Base-by-base conservation (phyloP, 2,329 filamentous ascomycete species). In the Ambrosiella cleistominuta region DNA sequence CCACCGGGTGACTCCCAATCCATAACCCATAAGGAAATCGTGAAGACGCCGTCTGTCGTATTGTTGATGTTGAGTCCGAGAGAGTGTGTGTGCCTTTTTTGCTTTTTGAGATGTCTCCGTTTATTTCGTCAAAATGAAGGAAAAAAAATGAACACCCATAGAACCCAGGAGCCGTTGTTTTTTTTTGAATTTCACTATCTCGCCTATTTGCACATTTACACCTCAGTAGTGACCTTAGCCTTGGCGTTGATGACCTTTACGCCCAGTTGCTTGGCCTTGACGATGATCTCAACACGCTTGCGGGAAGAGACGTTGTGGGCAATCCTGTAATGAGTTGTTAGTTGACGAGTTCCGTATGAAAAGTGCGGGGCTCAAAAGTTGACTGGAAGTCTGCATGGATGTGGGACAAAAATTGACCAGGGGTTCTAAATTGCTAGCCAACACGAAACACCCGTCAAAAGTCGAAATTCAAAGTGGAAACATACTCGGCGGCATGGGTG, bases 201-300 rank as follows among this genome's bases (percentile, higher is more conserved):
- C 55, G 50, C 51, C 44, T 50, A 57, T 19, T 45, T 53, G 55
- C 58, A 63, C 54, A 56, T 70, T 81, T 82, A 86, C 70, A 84
- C 79, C 83, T 98, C 93, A 68, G 89, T 95, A 69, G 91, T 95
- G 74, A 98, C 86, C 82, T 91, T 94, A 72, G 90, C 93, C 87
- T 96, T 95, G 77, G 88, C 76, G 82, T 98, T 98, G 73, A 93
- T 98, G 74, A 98, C 91, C 87, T 98, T 98, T 74, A 98, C 93
- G 72, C 90, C 88, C 71, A 98, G 79, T 77, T 95, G 85, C 87
- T 97, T 97, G 66, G 93, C 93, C 75, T 91, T 87, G 71, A 88
- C 81, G 70, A 98, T 83, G 77, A 98, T 98, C 71, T 96, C 90
- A 75, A 98, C 85, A 76, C 93, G 84, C 88, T 98, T 98, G 77